phyloP scores from a whole-genome alignment of 169 alveolate genomes.

The Cryptosporidium sp. region DNA sequence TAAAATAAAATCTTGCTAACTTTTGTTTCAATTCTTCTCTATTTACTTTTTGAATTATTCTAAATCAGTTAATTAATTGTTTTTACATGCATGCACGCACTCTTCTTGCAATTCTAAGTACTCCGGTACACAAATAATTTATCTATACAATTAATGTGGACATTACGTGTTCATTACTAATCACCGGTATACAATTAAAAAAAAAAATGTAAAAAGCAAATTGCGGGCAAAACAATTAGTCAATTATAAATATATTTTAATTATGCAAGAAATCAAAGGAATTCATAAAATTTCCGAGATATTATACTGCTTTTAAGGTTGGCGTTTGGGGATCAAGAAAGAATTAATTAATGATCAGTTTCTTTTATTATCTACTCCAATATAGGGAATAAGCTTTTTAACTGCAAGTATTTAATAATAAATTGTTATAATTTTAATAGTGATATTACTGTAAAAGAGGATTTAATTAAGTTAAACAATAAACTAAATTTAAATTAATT shows the following conservation, averaged over 20 bases:
- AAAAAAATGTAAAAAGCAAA: background rate
- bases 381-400: no score
- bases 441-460: no score
- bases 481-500: no score
- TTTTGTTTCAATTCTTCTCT: background rate
- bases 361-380: background rate
- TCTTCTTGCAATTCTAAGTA: background rate
- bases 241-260: background rate
- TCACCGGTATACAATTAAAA: background rate
- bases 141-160: background rate
- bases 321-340: background rate
- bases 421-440: background rate
- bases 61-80: no score
- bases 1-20: background rate
- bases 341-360: background rate
- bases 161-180: slow-evolving; percentile 2
- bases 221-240: background rate
- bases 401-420: background rate
- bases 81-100: background rate
- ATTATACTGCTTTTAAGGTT: background rate
- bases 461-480: no score
- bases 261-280: background rate
- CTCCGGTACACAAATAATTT: background rate
- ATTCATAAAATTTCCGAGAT: background rate
- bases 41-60: no score